Evolutionary conservation across 2,329 filamentous ascomycete genomes (phyloP).

Genomic region (Talaromyces sp.): DNA sequence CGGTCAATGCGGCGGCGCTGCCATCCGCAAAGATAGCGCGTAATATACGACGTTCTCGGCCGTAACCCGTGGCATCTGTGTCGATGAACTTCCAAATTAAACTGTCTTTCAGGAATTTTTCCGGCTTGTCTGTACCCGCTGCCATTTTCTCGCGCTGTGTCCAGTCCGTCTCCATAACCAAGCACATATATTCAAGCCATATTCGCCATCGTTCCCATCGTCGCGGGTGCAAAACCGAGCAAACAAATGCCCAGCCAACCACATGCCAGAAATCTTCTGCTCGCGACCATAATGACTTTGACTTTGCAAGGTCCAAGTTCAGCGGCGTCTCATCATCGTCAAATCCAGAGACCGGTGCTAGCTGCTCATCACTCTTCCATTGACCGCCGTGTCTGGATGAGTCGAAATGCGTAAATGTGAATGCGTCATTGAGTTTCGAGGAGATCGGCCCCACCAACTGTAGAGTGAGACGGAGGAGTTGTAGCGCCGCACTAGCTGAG

Average conservation of each 20-base stretch:
- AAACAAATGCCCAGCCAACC: conserved; percentile 91
- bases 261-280: conserved; percentile 86
- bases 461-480: conserved; percentile 67
- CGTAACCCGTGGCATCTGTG: conserved; percentile 28
- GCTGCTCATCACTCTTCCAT: conserved; percentile 25
- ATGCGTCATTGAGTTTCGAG: conserved; percentile 67
- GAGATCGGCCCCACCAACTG: conserved; percentile 65
- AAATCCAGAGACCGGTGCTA: conserved; percentile 7
- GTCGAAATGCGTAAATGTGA: conserved; percentile 57
- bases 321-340: conserved; percentile 51
- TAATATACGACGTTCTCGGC: conserved; percentile 42
- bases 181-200: conserved; percentile 71
- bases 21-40: conserved; percentile 49
- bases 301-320: conserved; percentile 58
- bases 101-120: conserved; percentile 34
- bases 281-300: conserved; percentile 67
- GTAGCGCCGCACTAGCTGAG: conserved; percentile 64
- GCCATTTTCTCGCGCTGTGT: conserved; percentile 27
- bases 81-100: conserved; percentile 45
- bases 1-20: conserved; percentile 31
- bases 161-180: conserved; percentile 47
- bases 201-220: conserved; percentile 79
- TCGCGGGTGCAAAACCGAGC: conserved; percentile 66
- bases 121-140: conserved; percentile 15
- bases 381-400: conserved; percentile 32